These are phyloP conservation scores for Thelonectria rubi DNA, from an alignment of 2,329 filamentous ascomycete genomes.

Conservation along the genomic window DNA sequence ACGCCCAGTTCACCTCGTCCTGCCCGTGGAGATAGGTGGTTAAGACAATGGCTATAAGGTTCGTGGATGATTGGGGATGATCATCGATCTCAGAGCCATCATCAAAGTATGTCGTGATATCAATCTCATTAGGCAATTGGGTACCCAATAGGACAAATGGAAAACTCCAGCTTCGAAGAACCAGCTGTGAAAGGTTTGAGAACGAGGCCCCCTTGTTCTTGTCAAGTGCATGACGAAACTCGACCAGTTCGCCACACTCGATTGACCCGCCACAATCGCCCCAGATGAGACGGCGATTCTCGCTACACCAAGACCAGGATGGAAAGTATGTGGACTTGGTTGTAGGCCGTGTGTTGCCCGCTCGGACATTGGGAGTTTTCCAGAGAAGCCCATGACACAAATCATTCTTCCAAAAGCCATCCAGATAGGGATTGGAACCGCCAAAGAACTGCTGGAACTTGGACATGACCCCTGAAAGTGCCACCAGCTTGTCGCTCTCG, in stretches of 20 bases:
- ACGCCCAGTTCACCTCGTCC: background rate
- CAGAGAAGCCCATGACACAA: conserved; percentile 6
- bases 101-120: background rate
- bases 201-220: background rate
- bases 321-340: conserved; percentile 9
- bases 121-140: background rate
- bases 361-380: background rate
- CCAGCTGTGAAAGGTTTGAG: background rate
- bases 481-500: conserved; percentile 19
- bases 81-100: background rate
- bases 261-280: background rate
- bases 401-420: conserved; percentile 9
- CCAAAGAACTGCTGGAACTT: conserved; percentile 8
- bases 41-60: background rate
- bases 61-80: background rate
- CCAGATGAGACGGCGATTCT: conserved; percentile 5
- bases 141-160: background rate
- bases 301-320: conserved; percentile 12
- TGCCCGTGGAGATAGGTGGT: background rate
- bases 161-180: background rate
- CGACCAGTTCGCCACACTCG: background rate
- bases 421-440: background rate
- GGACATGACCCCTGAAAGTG: conserved; percentile 3
- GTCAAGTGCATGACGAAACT: background rate
- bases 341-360: background rate